Conservation (phyloP, 2,329 filamentous ascomycete species). For the Penicillium palitans region DNA sequence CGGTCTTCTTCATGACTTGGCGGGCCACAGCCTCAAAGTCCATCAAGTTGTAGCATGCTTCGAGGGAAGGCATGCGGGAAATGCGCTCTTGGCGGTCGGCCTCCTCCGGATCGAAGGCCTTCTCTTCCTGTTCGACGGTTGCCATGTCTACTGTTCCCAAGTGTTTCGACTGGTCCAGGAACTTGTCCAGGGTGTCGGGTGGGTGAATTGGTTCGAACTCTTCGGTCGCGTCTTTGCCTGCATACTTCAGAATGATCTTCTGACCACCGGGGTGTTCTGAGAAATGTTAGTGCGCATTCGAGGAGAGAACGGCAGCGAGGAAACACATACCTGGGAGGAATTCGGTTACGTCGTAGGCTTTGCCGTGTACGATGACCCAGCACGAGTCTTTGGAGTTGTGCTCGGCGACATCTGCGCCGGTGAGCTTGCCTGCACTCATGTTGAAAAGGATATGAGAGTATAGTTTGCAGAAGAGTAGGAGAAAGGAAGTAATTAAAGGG, state of each 20-base stretch:
- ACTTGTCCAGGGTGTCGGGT: constrained; percentile 80
- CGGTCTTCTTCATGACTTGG: constrained; percentile 89
- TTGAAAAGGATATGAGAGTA: constrained; percentile 8
- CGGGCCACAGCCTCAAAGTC: constrained; percentile 95
- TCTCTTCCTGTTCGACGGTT: constrained; percentile 68
- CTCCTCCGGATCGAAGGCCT: constrained; percentile 69
- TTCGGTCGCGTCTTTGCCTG: constrained; percentile 89
- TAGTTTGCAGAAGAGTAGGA: constrained; percentile 3
- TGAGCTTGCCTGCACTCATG: constrained; percentile 43
- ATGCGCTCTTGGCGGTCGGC: constrained; percentile 72
- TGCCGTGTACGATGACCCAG: constrained; percentile 88
- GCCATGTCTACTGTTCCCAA: constrained; percentile 86
- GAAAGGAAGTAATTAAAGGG: constrained; percentile 6
- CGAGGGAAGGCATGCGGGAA: constrained; percentile 72
- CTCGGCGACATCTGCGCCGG: constrained; percentile 62
- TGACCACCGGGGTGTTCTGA: constrained; percentile 81
- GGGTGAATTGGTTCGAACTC: constrained; percentile 89
- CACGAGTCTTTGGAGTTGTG: constrained; percentile 82
- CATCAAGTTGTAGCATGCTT: constrained; percentile 88
- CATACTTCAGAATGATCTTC: constrained; percentile 96
- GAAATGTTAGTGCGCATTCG: neutral
- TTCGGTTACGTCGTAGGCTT: constrained; percentile 86
- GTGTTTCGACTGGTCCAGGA: constrained; percentile 81
- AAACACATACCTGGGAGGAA: constrained; percentile 67
- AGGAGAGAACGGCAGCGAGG: neutral